Evolutionary conservation across 1,284 basidiomycete species (phyloP), one percentile per base, ranked within the genome.

Genomic region (Schizopora paradoxa): DNA sequence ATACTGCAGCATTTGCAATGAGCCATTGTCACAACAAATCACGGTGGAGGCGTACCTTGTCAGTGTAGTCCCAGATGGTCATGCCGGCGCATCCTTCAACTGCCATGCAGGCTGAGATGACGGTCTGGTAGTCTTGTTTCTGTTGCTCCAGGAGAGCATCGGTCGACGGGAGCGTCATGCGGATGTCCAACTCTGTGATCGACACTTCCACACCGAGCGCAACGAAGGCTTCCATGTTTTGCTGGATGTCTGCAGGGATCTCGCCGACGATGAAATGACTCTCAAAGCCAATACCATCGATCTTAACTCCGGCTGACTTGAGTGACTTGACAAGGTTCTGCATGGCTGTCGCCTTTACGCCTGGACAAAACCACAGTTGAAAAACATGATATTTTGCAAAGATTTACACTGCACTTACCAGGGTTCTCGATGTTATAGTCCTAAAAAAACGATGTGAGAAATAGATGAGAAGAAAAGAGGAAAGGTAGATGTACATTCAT

Each of bases 151-250:
- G 61, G 43, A 70, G 57, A 3, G 67, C 70, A 1, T 59, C 55
- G 0, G 73, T 76, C n/a, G 61, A 65, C n/a, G 74, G 75, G 25
- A 74, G 64, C 18, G 64, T 64, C 63, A 77, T 75, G 19, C 73
- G 66, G 46, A 70, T 69, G 54, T 77, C 76, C 21, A 78, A 64
- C 57, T 77, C 76, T 1, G 74, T 77, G 52, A 76, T 66, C 11
- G 74, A 73, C 11, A 77, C 66, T 47, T 76, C 74, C 44, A 77
- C 62, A 27, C 76, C 73, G 28, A 76, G 67, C 18, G 62, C 66
- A 11, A 68, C 63, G 61, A 77, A 70, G 23, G 62, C 58, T 42
- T 68, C 57, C 52, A 77, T 62, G 53, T 72, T 72, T 16, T 63
- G 57, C 31, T 59, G 56, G 37, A 75, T 57, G 2, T 61, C 58